Conservation (phyloP, 192 early-diverging fungal genomes). For the Coemansia sp. region DNA sequence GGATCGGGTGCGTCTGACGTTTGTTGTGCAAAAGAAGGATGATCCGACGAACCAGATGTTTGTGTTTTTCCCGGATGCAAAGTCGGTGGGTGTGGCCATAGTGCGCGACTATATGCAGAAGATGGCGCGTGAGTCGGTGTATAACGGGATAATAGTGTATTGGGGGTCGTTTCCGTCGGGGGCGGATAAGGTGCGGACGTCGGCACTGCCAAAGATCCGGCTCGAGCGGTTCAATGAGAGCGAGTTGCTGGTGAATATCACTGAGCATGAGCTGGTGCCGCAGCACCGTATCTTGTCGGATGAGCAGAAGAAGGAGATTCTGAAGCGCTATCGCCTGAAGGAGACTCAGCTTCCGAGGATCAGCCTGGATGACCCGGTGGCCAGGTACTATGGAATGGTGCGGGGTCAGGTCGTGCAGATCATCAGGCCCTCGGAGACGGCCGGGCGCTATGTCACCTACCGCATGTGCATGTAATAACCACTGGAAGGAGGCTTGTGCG, state of each 20-base stretch:
- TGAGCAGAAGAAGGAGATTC: constrained; percentile 86
- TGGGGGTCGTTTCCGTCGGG: constrained; percentile 75
- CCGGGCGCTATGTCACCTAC: constrained; percentile 96
- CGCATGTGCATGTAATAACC: constrained; percentile 85
- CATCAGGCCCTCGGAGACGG: constrained; percentile 89
- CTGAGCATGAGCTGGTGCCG: constrained; percentile 92
- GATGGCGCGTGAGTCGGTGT: constrained; percentile 80
- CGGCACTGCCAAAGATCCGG: constrained; percentile 3
- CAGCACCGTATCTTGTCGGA: constrained; percentile 78
- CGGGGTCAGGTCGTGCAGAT: constrained; percentile 90
- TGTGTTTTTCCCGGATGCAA: constrained; percentile 88
- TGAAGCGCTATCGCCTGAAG: constrained; percentile 87
- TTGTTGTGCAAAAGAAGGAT: constrained; percentile 76
- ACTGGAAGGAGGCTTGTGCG: too few relatives aligned
- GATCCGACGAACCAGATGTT: constrained; percentile 79
- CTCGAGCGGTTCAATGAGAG: constrained; percentile 86
- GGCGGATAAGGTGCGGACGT: constrained; percentile 60
- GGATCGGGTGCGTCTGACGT: constrained; percentile 73
- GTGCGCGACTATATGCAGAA: constrained; percentile 72
- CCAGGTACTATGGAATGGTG: constrained; percentile 91
- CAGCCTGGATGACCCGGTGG: constrained; percentile 79
- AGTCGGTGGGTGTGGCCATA: constrained; percentile 82
- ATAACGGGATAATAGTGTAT: constrained; percentile 84
- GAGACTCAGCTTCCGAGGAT: constrained; percentile 95
- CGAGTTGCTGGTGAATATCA: constrained; percentile 96